These are phyloP conservation scores for Tarenaya hassleriana DNA, from an alignment of 345 rosid genomes.

Conservation along the genomic window DNA sequence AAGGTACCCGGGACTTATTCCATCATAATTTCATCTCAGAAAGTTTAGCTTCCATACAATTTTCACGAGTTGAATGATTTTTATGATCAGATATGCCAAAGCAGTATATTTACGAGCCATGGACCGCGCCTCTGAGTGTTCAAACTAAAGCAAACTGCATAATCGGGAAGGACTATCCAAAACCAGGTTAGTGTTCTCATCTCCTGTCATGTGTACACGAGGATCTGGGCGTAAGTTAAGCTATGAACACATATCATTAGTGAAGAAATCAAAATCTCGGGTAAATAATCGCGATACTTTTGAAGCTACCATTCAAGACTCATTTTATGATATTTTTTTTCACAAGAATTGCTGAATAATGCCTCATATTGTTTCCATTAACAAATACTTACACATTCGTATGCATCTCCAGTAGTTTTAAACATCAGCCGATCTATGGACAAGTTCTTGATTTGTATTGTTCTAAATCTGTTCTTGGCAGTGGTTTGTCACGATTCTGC, in stretches of 20 bases:
- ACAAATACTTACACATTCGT: too few species aligned
- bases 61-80: slow-evolving; percentile 1
- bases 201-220: slow-evolving; percentile 1
- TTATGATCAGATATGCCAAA: slow-evolving; percentile 76
- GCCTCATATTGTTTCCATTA: too few species aligned
- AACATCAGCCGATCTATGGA: background rate
- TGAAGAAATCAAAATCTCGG: too few species aligned
- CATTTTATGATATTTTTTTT: too few species aligned
- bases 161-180: slow-evolving; percentile 81
- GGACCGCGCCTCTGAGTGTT: slow-evolving; percentile 80
- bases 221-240: background rate
- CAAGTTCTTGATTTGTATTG: background rate
- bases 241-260: background rate
- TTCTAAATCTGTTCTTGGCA: slow-evolving; percentile 28
- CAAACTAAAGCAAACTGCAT: slow-evolving; percentile 82
- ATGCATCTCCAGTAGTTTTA: too few species aligned
- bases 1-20: slow-evolving; percentile 46
- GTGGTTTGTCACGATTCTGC: slow-evolving; percentile 81
- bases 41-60: background rate
- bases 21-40: background rate
- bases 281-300: background rate
- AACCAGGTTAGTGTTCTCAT: slow-evolving; percentile 49
- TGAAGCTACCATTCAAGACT: too few species aligned
- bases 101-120: slow-evolving; percentile 91
- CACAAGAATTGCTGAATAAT: too few species aligned